Evolutionary conservation across 352 stramenopile genomes (phyloP), one percentile per base, ranked within the genome.

Genomic region (Phytophthora parvispora): DNA sequence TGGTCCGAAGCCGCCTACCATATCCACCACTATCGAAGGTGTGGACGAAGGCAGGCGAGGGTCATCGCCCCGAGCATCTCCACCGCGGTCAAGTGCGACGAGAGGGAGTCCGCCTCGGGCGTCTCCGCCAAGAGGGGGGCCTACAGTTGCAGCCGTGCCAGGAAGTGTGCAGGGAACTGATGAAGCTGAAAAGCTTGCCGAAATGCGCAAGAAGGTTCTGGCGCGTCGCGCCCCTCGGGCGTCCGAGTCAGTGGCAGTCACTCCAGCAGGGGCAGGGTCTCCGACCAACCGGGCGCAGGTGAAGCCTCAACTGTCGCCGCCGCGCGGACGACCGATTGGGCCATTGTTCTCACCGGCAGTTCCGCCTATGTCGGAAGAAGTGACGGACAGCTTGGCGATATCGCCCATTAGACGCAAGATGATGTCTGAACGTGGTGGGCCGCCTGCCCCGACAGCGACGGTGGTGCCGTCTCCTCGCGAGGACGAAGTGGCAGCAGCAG

Each of bases 341-440:
- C 42, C 67, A 8, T 22, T 67, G n/a, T 71, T 72, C 42, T 50
- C 50, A 13, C 25, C 50, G 16, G 38, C 15, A 6, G 24, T 24
- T 5, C 20, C 38, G 7, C 25, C 60, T 6, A 53, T 36, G 28
- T 20, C 40, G 9, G 34, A 56, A 20, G 43, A 67, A 45, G 53
- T 31, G 24, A 51, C 36, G 4, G 54, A 67, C 45, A 51, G 24
- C 31, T 18, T 60, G 60, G 48, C 48, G 1, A 64, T 88, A 6
- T 90, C 80, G 3, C 80, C 78, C 1, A 81, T 85, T 9, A 59
- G 78, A 53, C 71, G 64, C 15, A 87, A 84, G 61, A 87, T 87
- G 80, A 72, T 86, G 73, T 58, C 67, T 8, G 56, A 69, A 18
- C 53, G 61, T 12, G 77, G 67, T 12, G 24, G 34, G 1, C 36